Evolutionary conservation across 768 basidiomycete genomes (phyloP).

Genomic region (Saitozyma sp.): DNA sequence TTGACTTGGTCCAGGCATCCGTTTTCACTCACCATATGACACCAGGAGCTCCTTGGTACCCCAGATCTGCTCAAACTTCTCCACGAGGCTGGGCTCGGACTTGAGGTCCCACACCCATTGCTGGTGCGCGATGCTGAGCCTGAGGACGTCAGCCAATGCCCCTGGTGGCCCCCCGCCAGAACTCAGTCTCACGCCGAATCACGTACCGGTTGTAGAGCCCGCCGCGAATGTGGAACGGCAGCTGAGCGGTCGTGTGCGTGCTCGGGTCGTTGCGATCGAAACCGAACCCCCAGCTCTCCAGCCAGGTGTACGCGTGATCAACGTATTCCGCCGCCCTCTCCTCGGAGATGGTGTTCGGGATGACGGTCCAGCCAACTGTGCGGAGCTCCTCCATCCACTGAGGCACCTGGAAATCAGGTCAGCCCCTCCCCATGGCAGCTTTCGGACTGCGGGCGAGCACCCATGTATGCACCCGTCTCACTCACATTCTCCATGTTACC

Average conservation of each 20-base stretch:
- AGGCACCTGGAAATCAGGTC: no score
- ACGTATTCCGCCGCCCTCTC: constrained; percentile 27
- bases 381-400: no score
- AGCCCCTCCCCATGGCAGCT: no score
- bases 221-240: constrained; percentile 27
- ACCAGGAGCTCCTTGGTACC: constrained; percentile 39
- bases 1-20: neutral
- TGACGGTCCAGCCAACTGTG: constrained; percentile 7
- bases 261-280: constrained; percentile 41
- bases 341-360: constrained; percentile 16
- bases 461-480: no score
- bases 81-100: constrained; percentile 8
- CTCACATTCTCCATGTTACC: no score
- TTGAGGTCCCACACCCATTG: constrained; percentile 8
- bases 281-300: constrained; percentile 36
- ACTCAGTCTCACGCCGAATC: neutral
- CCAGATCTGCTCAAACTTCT: constrained; percentile 35
- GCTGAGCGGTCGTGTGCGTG: constrained; percentile 29
- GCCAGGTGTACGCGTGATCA: constrained; percentile 24
- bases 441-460: no score
- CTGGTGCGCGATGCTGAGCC: neutral
- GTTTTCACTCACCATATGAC: constrained; percentile 27
- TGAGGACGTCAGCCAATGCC: no score
- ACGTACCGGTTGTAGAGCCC: neutral
- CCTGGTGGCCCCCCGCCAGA: neutral